Base-by-base conservation (phyloP, 129 eudicot genomes). In the Centaurea solstitialis region DNA sequence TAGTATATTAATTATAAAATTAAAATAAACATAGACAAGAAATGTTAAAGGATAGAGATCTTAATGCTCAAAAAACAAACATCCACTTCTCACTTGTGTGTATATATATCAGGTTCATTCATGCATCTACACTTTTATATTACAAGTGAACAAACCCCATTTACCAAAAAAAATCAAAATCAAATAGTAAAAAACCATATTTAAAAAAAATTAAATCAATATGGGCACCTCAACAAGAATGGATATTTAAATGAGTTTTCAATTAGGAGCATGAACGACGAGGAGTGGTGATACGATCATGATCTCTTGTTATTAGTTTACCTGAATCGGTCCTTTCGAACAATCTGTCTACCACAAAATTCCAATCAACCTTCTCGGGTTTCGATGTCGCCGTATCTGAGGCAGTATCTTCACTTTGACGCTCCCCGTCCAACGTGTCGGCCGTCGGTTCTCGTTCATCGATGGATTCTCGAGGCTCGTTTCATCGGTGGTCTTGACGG, bases 281-380 rank as follows among this genome's bases (percentile, higher is more conserved):
- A 30, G 37, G 17, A 13, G 53, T 26, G 68, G 73, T 38, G 9
- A 67, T 37, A 38, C 85, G 91, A 77, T 33, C 37, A 33, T 2
- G 37, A 33, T 77, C 73, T 33, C 81, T 81, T 62, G 85, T 20
- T 68, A 59, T 50, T 74, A 87, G 76, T 72, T 84, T 78, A 24
- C 85, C 93, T 0, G 90, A 84, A 23, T 84, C 90, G 7, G 85
- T 78, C 68, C 82, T 89, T 74, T 84, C 84, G 37, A 90, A 88
- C 64, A 90, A 81, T 86, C 61, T 90, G 70, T 81, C 87, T 37
- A 88, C 93, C 45, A 94, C 53, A 74, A 81, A 79, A 73, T 90
- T 62, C 98, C 98, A 94, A 70, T 88, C 86, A 17, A 87, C 74
- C 61, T 22, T 24, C 40, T 71, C 75, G 4, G 75, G 13, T 64